phyloP scores from a whole-genome alignment of 129 eudicot genomes.

The Chrysanthemum makinoi region DNA sequence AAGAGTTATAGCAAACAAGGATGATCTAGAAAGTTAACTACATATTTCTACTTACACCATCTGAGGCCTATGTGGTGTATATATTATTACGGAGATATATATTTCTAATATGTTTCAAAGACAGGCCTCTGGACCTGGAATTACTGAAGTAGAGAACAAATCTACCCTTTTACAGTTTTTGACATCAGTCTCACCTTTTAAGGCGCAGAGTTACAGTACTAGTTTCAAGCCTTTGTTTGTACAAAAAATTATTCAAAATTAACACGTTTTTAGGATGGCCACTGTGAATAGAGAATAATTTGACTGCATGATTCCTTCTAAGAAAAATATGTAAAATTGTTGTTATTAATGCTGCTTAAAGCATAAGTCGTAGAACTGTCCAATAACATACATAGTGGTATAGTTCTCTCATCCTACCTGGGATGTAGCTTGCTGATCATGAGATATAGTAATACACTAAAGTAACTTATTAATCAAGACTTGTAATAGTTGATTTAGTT shows the following conservation, averaged over 20 bases:
- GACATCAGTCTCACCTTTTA: neutral
- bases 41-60: neutral
- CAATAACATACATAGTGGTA: neutral
- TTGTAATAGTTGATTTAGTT: neutral
- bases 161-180: neutral
- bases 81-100: neutral
- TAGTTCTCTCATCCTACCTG: neutral
- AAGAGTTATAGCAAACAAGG: constrained; percentile 1
- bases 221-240: neutral
- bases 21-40: neutral
- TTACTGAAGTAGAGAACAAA: neutral
- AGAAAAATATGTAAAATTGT: neutral
- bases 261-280: neutral
- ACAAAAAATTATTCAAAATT: neutral
- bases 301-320: neutral
- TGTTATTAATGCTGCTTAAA: neutral
- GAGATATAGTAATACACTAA: neutral
- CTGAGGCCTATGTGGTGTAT: neutral
- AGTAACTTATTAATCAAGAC: neutral
- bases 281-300: neutral
- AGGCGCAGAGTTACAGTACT: neutral
- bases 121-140: neutral
- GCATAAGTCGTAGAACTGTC: neutral
- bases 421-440: neutral
- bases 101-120: neutral